Evolutionary conservation across 306 rosid genomes (phyloP), one percentile per base, ranked within the genome.

Genomic region (Cicer yamashitae): DNA sequence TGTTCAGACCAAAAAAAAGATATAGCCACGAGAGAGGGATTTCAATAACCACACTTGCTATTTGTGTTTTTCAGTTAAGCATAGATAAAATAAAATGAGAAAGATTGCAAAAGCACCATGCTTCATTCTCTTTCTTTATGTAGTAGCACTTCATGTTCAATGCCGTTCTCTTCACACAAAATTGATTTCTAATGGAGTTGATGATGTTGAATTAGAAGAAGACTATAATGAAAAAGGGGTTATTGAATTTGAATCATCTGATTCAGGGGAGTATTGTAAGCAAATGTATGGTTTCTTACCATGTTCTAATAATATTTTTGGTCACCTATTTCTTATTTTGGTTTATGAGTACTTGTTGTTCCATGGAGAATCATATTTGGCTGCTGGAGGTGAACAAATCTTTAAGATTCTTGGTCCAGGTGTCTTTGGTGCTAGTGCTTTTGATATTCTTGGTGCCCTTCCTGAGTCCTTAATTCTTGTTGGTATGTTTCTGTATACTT

Each of bases 331-430:
- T 76, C 77, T 88, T 6, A 80, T 88, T 41, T 67, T 82, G 73
- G 87, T 86, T 67, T 88, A 88, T 48, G 88, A 88, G 83, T 86
- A 77, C 78, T 75, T 84, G 79, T 25, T 88, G 77, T 86, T 86
- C 80, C 86, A 80, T 51, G 90, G 88, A 56, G 92, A 86, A 40
- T 82, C 88, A 3, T 88, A 82, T 65, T 73, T 88, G 74, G 86
- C 78, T 7, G 68, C 84, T 10, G 92, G 92, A 17, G 87, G 86
- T 46, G 82, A 88, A 18, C 83, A 77, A 41, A 73, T 88, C 37
- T 88, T 88, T 84, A 78, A 82, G 81, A 82, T 86, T 73, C 81
- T 88, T 58, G 92, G 92, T 40, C 90, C 90, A 34, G 92, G 90
- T 56, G 66, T 86, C 67, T 88, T 88, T 74, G 92, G 92, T 72